Evolutionary conservation across 2,329 filamentous ascomycete species (phyloP), one percentile per base, ranked within the genome.

Genomic region (Ophiostoma himal-ulmi): DNA sequence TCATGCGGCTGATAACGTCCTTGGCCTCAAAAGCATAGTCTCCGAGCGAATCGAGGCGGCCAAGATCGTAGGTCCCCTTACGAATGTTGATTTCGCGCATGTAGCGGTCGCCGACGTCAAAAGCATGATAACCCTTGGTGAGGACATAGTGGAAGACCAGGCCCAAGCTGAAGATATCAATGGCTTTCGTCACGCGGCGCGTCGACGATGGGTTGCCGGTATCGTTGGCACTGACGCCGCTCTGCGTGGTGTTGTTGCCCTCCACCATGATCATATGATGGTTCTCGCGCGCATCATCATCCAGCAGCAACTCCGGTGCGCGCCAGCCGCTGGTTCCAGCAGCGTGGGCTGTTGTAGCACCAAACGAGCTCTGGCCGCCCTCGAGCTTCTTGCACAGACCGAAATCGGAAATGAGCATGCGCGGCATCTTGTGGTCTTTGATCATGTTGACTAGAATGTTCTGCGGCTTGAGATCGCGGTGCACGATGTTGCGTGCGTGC

Each of bases 71-170:
- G 71, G 90, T 89, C 74, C 92, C 92, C 78, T 96, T 96, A 76
- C 96, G 93, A 76, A 99, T 98, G 79, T 99, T 98, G 76, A 96
- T 91, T 80, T 99, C 95, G 69, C 95, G 89, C 88, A 96, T 96
- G 83, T 95, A 98, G 68, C 93, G 89, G 77, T 95, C 93, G 70
- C 95, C 94, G 73, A 93, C 94, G 77, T 97, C 94, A 76, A 96
- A 99, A 0, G 95, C 95, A 78, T 99, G 95, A 1, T 86, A 88
- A 20, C 95, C 95, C 73, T 93, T 91, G 1, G 94, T 97, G 72
- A 99, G 84, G n/a, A 98, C 94, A 78, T 97, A 99, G 81, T 94
- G 98, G 83, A 97, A 99, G n/a, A 99, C 93, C 69, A 97, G 90
- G 1, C 95, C 95, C 48, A 99, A 86, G 0, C 94, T 97, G 81